Evolutionary conservation across 2,329 filamentous ascomycete genomes (phyloP).

Genomic region (Aspergillus aculeatinus): DNA sequence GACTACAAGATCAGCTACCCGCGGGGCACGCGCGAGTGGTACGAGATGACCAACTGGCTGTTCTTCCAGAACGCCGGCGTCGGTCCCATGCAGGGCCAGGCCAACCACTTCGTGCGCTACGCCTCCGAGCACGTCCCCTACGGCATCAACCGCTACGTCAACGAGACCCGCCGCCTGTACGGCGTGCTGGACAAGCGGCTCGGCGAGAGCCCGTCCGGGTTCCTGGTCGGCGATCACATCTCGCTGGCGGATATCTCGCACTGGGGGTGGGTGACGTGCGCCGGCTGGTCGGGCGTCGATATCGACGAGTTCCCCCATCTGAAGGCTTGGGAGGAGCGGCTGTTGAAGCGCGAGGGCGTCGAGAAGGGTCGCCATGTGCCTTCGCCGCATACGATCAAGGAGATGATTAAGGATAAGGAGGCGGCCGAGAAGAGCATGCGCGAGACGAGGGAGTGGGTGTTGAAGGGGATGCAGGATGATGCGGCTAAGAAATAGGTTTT

Average conservation of each 20-base stretch:
- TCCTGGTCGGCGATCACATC: slow-evolving; percentile 51
- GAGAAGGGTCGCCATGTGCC: slow-evolving; percentile 76
- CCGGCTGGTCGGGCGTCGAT: slow-evolving; percentile 63
- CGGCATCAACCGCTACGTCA: slow-evolving; percentile 76
- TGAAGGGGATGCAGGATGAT: slow-evolving; percentile 68
- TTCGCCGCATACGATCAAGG: slow-evolving; percentile 59
- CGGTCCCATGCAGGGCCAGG: slow-evolving; percentile 80
- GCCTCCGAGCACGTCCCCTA: slow-evolving; percentile 81
- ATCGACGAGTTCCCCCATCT: slow-evolving; percentile 73
- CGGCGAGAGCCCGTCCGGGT: slow-evolving; percentile 48
- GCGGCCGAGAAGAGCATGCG: slow-evolving; percentile 59
- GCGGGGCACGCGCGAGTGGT: slow-evolving; percentile 68
- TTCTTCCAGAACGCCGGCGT: slow-evolving; percentile 78
- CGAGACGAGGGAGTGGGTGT: slow-evolving; percentile 62
- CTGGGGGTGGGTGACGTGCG: slow-evolving; percentile 72
- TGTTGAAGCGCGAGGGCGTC: slow-evolving; percentile 68
- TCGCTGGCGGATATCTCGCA: slow-evolving; percentile 70
- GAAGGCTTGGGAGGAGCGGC: slow-evolving; percentile 72
- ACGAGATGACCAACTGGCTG: slow-evolving; percentile 77
- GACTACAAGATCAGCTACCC: slow-evolving; percentile 83
- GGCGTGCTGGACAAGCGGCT: slow-evolving; percentile 73
- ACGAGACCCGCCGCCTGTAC: slow-evolving; percentile 82
- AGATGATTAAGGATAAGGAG: slow-evolving; percentile 57
- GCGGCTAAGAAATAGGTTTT: slow-evolving; percentile 29
- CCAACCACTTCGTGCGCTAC: slow-evolving; percentile 81